Conservation (phyloP, 768 basidiomycete species). For the Hypholoma fasciculare region DNA sequence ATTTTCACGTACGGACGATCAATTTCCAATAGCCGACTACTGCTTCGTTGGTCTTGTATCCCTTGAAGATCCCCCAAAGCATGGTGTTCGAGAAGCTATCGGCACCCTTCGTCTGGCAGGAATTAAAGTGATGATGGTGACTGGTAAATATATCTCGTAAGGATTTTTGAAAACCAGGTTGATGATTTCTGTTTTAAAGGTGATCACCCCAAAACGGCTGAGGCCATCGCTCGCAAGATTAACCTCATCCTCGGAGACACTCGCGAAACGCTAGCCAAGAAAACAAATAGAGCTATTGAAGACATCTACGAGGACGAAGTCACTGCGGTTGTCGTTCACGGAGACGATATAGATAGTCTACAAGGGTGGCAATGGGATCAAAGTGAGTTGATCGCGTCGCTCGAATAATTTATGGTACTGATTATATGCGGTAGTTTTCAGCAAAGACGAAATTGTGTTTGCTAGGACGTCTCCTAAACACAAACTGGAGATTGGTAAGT, state of each 20-base stretch:
- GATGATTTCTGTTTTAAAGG: conserved; percentile 28
- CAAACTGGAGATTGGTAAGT: conserved; percentile 69
- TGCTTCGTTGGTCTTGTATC: conserved; percentile 68
- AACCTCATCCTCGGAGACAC: conserved; percentile 70
- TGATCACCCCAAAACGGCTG: conserved; percentile 73
- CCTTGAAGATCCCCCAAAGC: conserved; percentile 70
- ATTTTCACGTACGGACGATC: conserved; percentile 55
- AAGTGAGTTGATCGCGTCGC: conserved; percentile 39
- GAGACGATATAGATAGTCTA: conserved; percentile 64
- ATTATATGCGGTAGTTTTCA: conserved; percentile 47
- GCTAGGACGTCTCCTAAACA: conserved; percentile 73
- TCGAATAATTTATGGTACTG: background rate
- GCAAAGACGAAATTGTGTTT: conserved; percentile 70
- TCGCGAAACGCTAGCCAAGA: conserved; percentile 56
- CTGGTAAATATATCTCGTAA: conserved; percentile 36
- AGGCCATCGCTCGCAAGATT: conserved; percentile 74
- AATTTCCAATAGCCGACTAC: conserved; percentile 56
- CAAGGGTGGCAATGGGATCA: conserved; percentile 79
- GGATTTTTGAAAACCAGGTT: background rate
- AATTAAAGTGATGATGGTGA: conserved; percentile 80
- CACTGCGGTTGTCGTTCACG: conserved; percentile 64
- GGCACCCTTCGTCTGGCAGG: conserved; percentile 70
- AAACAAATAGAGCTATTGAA: conserved; percentile 52
- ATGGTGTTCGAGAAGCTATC: conserved; percentile 71
- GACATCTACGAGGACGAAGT: conserved; percentile 72